Conservation (phyloP, 768 basidiomycete genomes). For the Amanita molliuscula region DNA sequence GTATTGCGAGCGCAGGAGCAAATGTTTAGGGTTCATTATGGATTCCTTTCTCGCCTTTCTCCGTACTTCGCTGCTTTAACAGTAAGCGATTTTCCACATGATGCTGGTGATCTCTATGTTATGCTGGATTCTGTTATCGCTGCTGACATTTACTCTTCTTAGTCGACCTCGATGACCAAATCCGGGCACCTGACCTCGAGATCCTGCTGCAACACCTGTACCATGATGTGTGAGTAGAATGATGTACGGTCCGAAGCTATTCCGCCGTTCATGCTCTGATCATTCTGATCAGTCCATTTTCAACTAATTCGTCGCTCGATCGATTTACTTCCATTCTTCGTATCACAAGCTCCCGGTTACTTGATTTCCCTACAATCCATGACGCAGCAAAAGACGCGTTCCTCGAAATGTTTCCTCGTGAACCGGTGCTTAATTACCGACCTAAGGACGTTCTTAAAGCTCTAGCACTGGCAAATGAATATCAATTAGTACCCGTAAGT, state of each 20-base stretch:
- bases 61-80: constrained; percentile 17
- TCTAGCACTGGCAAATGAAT: constrained; percentile 36
- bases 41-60: constrained; percentile 44
- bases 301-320: constrained; percentile 28
- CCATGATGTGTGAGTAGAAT: constrained; percentile 48
- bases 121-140: background rate
- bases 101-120: constrained; percentile 1
- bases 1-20: constrained; percentile 33
- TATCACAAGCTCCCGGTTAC: constrained; percentile 40
- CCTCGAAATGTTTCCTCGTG: constrained; percentile 36
- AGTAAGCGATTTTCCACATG: background rate
- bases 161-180: constrained; percentile 24
- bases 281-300: constrained; percentile 32
- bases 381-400: constrained; percentile 31
- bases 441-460: constrained; percentile 42
- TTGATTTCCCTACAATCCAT: constrained; percentile 50
- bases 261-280: background rate
- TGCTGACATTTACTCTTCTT: constrained; percentile 14
- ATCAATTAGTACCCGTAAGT: constrained; percentile 41
- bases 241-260: background rate
- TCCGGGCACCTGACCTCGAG: constrained; percentile 39
- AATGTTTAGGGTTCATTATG: constrained; percentile 47
- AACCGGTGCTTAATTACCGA: constrained; percentile 31
- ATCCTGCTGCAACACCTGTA: constrained; percentile 55
- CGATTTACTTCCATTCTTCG: constrained; percentile 48